Conservation (phyloP, 192 early-diverging fungal genomes). For the Coemansia sp. region DNA sequence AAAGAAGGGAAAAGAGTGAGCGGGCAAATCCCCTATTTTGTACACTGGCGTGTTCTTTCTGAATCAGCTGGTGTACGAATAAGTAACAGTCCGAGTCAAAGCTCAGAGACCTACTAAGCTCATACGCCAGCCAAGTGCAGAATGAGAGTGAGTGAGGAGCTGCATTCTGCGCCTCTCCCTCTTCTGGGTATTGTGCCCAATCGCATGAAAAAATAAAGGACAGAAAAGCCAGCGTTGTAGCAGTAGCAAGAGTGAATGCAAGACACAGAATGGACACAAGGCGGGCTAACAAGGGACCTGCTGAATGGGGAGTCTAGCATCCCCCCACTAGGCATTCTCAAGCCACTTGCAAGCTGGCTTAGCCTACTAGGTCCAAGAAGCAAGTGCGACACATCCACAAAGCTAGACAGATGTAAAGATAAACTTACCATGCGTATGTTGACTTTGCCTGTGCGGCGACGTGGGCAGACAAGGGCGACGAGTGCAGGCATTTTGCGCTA, state of each 20-base stretch:
- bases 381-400: background rate
- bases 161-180: conserved; percentile 11
- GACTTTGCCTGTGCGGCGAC: conserved; percentile 54
- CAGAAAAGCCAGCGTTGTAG: conserved; percentile 10
- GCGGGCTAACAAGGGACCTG: background rate
- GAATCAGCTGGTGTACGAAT: background rate
- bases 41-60: conserved; percentile 3
- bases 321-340: background rate
- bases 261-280: background rate
- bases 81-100: conserved; percentile 3
- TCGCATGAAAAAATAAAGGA: background rate
- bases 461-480: conserved; percentile 45
- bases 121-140: background rate
- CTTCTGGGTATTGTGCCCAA: conserved; percentile 10
- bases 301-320: background rate
- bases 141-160: background rate
- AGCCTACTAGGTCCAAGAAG: background rate
- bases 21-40: conserved; percentile 7
- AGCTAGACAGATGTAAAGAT: background rate
- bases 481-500: conserved; percentile 14
- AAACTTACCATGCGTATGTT: conserved; percentile 52
- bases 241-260: conserved; percentile 1
- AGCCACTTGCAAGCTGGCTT: conserved; percentile 5
- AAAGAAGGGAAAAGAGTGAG: background rate
- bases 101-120: background rate